Conservation (phyloP, 2,329 filamentous ascomycete species). For the Lecanosticta acicola region DNA sequence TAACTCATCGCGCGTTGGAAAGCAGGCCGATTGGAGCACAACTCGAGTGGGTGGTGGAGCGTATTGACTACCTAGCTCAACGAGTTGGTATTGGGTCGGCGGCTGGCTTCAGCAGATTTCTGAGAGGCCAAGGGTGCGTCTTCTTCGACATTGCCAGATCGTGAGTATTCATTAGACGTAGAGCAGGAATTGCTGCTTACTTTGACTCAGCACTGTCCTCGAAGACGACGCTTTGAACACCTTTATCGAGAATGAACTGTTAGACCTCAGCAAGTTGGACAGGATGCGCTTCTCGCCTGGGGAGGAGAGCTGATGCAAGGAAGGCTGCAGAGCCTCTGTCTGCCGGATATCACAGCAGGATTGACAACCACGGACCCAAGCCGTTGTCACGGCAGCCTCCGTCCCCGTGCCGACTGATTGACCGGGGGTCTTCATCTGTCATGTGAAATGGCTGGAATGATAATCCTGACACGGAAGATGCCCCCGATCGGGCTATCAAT, state of each 20-base stretch:
- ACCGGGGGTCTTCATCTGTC: too few relatives aligned
- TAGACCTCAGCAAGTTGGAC: background rate
- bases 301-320: background rate
- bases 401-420: too few relatives aligned
- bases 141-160: conserved; percentile 13
- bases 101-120: conserved; percentile 1
- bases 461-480: too few relatives aligned
- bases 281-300: background rate
- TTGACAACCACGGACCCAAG: too few relatives aligned
- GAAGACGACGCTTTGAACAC: background rate
- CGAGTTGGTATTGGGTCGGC: conserved; percentile 11
- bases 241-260: background rate
- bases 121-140: conserved; percentile 9
- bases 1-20: too few relatives aligned
- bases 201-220: background rate
- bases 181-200: too few relatives aligned
- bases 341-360: background rate
- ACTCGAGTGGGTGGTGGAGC: conserved; percentile 16
- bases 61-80: conserved; percentile 11
- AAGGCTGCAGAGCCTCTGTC: too few relatives aligned
- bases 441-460: too few relatives aligned
- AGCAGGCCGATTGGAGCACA: conserved; percentile 8
- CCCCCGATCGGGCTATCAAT: too few relatives aligned
- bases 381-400: too few relatives aligned
- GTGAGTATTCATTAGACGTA: background rate